These are phyloP conservation scores for Aquilaria agallochum DNA, from an alignment of 441 rosid species.

Conservation along the genomic window DNA sequence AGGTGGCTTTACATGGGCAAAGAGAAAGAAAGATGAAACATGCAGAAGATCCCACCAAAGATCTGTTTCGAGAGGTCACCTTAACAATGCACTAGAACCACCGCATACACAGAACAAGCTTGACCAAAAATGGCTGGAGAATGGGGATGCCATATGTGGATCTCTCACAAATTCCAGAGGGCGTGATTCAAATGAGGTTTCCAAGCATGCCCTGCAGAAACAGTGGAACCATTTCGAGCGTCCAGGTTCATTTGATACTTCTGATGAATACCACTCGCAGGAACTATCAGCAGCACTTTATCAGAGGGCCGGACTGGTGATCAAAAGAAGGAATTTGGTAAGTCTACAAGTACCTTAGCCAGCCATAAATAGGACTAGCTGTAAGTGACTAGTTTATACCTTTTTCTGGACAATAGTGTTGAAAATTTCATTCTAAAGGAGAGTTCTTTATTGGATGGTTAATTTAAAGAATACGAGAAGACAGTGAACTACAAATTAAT, in stretches of 20 bases:
- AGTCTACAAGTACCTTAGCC: slow-evolving; percentile 32
- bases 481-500: too few species aligned
- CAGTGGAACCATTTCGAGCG: slow-evolving; percentile 80
- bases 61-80: slow-evolving; percentile 40
- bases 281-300: slow-evolving; percentile 74
- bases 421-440: not conserved
- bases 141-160: slow-evolving; percentile 28
- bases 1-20: slow-evolving; percentile 87
- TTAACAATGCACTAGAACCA: slow-evolving; percentile 34
- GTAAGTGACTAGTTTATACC: not conserved
- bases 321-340: slow-evolving; percentile 70
- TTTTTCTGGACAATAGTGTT: too few species aligned
- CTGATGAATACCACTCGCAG: slow-evolving; percentile 84
- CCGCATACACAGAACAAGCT: slow-evolving; percentile 33
- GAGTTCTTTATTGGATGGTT: not conserved
- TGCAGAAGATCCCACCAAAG: slow-evolving; percentile 33
- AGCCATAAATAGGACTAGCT: not conserved
- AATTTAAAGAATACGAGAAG: too few species aligned
- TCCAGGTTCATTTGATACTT: slow-evolving; percentile 86
- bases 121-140: slow-evolving; percentile 48
- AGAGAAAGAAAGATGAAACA: slow-evolving; percentile 40
- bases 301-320: slow-evolving; percentile 64
- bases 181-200: slow-evolving; percentile 50
- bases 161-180: slow-evolving; percentile 44
- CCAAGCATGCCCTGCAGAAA: slow-evolving; percentile 56